These are phyloP conservation scores for Rhipidocladum racemiflorum DNA, from an alignment of 176 grass and related monocot species.

Conservation along the genomic window DNA sequence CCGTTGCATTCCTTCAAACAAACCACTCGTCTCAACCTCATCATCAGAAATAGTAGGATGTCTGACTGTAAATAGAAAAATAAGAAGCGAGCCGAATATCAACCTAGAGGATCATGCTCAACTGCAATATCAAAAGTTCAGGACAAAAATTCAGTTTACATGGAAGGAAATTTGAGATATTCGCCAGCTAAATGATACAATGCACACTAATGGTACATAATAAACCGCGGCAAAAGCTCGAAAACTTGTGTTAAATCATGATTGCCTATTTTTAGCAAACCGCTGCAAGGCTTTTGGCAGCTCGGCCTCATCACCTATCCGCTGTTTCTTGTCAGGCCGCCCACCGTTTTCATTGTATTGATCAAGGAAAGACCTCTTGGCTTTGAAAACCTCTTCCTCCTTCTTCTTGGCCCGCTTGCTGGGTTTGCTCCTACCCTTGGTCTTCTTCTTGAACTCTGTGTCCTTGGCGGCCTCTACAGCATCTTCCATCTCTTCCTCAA, in stretches of 20 bases:
- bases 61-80: background rate
- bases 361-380: conserved; percentile 70
- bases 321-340: conserved; percentile 51
- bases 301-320: conserved; percentile 4
- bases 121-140: background rate
- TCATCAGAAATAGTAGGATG: background rate
- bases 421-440: conserved; percentile 91
- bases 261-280: conserved; percentile 52
- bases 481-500: conserved; percentile 56
- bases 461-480: conserved; percentile 58
- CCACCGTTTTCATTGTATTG: conserved; percentile 22
- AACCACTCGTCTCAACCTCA: background rate
- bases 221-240: background rate
- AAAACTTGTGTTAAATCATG: background rate
- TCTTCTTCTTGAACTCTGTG: conserved; percentile 72
- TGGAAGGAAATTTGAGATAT: background rate
- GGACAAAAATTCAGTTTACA: conserved; percentile 17
- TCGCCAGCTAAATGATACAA: conserved; percentile 3
- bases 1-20: background rate
- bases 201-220: background rate
- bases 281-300: conserved; percentile 74
- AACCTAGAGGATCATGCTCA: background rate
- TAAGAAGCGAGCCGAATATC: background rate
- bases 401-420: conserved; percentile 74
- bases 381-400: conserved; percentile 68